These are phyloP conservation scores for Luffa aegyptiaca DNA, from an alignment of 306 rosid genomes.

Conservation along the genomic window DNA sequence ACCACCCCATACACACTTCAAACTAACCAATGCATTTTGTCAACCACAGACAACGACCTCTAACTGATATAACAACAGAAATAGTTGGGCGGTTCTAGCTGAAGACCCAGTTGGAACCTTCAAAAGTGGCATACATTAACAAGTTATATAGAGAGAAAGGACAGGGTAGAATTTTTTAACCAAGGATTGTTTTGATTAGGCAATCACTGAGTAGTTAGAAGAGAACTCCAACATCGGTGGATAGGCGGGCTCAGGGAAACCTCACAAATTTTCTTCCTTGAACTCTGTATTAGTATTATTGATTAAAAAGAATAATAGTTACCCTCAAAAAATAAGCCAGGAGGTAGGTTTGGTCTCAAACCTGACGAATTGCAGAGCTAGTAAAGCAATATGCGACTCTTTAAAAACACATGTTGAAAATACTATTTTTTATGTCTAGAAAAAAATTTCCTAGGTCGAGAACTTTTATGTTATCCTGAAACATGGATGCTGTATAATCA, in stretches of 20 bases:
- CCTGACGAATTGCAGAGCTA: not conserved
- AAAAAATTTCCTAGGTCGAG: not conserved
- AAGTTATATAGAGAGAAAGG: not conserved
- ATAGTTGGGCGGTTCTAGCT: not conserved
- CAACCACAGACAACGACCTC: not conserved
- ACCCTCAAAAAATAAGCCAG: not conserved
- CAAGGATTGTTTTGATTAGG: not conserved
- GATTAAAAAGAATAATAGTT: no score
- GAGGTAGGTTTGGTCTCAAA: not conserved
- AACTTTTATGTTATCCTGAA: not conserved
- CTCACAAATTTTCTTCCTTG: not conserved
- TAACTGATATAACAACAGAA: not conserved
- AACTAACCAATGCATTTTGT: not conserved
- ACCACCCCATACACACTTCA: not conserved
- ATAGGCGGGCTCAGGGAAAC: not conserved
- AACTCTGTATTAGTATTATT: not conserved
- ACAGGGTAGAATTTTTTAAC: not conserved
- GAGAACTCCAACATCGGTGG: not conserved
- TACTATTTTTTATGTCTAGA: not conserved
- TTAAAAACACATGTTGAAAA: not conserved
- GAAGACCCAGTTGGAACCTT: not conserved
- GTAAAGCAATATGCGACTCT: not conserved
- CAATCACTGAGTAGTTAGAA: not conserved
- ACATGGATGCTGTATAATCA: not conserved
- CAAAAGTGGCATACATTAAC: not conserved